Evolutionary conservation across 2,329 filamentous ascomycete species (phyloP), one percentile per base, ranked within the genome.

Genomic region (Alternaria arborescens): DNA sequence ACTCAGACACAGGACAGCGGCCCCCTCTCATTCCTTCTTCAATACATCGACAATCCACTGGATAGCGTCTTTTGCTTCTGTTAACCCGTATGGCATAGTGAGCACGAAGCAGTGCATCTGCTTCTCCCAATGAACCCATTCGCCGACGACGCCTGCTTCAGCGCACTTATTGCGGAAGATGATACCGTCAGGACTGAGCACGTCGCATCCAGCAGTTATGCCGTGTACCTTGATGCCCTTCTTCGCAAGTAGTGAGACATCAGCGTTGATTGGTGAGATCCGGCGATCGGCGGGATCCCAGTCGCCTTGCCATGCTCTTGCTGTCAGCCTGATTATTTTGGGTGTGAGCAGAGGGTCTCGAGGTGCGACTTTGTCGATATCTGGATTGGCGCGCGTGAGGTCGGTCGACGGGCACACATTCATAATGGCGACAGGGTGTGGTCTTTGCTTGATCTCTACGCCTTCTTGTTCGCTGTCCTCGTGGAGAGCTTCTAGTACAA

Each of bases 61-160:
- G 30, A 82, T 75, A 0, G 72, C 82, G 60, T 83, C 74, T 30
- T 76, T 79, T 2, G 82, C 80, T 65, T 87, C 85, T 5, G 69
- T 74, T 26, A 87, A 38, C 0, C 80, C 79, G 63, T 84, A 87
- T 2, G 78, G 74, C 46, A 81, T 82, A 1, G 83, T 81, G 36
- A 88, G 71, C 1, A 84, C 80, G 53, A 87, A 88, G 60, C 84
- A 86, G 71, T 88, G 86, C 84, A 88, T 88, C 74, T 87, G 84
- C 18, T 82, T 82, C 18, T 86, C 81, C 86, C 86, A 88, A 10
- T 86, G 77, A 41, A 88, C 65, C 87, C 86, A 88, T 56, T 84
- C 77, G 0, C 86, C 86, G 2, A 72, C 50, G 0, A 88, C 79
- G 0, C 72, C 70, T 16, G 75, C 69, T 43, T 81, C 70, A 28